Base-by-base conservation (phyloP, 768 basidiomycete genomes). In the Mrakia blollopis region DNA sequence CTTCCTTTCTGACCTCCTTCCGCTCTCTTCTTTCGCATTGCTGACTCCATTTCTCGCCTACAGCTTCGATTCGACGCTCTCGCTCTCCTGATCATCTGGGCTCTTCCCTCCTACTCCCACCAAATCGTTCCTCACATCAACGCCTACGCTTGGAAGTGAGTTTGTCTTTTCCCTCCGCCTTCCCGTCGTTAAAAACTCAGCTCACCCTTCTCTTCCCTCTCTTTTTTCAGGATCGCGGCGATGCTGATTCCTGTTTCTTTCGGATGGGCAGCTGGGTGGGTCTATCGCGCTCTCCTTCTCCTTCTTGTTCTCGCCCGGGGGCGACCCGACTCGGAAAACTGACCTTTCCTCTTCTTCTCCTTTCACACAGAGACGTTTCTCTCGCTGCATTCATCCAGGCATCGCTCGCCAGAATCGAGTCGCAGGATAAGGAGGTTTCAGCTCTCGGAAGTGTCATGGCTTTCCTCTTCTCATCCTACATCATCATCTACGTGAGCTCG, bases 341-440 rank as follows among this genome's bases (percentile, higher is more conserved):
- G 47, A 50, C 47, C 47, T 21, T 2, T 50, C 47, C 18, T 44
- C 44, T 44, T 44, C 14, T 50, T 18, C 3, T 18, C 47, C 47
- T 2, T 50, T n/a, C n/a, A n/a, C 47, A 0, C 47, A 50, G 82
- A 0, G 82, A 83, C 67, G 82, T 82, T 75, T 81, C 81, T 0
- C 78, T 82, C 44, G 82, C 82, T 32, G 82, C 82, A 13, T 83
- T 80, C 80, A 82, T 83, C 75, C 82, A 83, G 72, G 74, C 79
- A 25, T 76, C 78, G 21, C 78, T 83, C 54, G 76, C 80, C 67
- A 23, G 57, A 10, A 62, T 77, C 60, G 71, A 80, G 60, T 60
- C 57, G 18, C 47, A 72, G 60, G 76, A 71, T 35, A 6, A 18
- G 5, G 78, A 79, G 28, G 81, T 83, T 67, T 80, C 78, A 18